Percentiles rank a stretch among this genome's conserved stretches.
These are phyloP conservation scores for Tolypocladium ovalisporum DNA, from an alignment of 2,329 filamentous ascomycete genomes.

Conservation along the genomic window DNA sequence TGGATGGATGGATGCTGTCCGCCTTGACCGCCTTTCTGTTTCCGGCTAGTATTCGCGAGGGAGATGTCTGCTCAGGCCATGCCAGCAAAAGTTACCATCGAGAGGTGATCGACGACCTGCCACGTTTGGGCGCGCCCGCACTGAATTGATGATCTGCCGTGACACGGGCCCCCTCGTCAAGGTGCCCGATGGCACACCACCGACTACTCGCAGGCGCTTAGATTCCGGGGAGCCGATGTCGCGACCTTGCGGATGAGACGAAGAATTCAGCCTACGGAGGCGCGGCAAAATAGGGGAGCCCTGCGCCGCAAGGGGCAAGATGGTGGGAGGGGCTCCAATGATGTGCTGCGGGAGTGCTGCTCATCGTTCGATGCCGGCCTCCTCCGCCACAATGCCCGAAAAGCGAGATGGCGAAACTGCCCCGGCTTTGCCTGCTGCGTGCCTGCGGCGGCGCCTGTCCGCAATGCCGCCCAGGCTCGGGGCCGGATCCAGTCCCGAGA, in stretches of 20 bases:
- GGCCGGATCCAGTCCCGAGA: not conserved
- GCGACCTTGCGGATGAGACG: not conserved
- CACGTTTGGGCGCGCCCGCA: not conserved
- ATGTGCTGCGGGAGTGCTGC: conserved; percentile 1
- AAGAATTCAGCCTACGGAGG: not conserved
- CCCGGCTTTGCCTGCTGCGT: too few relatives aligned
- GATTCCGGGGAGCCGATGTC: not conserved
- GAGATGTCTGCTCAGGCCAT: not conserved
- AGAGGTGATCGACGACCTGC: not conserved
- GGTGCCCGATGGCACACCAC: not conserved
- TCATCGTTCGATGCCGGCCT: conserved; percentile 1
- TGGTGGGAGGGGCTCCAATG: not conserved
- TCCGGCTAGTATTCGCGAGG: not conserved
- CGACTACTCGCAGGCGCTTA: not conserved
- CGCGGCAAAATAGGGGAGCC: not conserved
- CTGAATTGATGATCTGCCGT: not conserved
- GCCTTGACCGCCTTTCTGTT: not conserved
- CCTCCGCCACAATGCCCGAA: not conserved
- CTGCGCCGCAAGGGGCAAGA: not conserved
- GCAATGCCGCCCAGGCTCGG: not conserved
- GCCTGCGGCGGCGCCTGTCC: not conserved
- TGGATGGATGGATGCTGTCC: too few relatives aligned
- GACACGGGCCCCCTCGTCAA: not conserved
- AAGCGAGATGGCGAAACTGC: not conserved
- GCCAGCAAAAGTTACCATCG: not conserved